Conservation (phyloP, 805 yeast species). For the Zygoascus tannicola region DNA sequence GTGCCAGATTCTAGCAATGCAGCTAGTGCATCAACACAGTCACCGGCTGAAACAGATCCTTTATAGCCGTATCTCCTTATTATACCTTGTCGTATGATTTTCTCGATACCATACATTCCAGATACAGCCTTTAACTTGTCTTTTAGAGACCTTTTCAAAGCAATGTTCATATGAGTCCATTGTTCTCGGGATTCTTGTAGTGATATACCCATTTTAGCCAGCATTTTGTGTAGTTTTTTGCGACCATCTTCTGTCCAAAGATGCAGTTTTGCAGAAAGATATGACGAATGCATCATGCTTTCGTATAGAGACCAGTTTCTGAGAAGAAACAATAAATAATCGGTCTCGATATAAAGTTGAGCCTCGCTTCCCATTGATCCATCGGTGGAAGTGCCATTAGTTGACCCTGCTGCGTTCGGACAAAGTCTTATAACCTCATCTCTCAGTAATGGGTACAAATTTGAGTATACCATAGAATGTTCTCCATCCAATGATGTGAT, state of each 20-base stretch:
- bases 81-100: slow-evolving; percentile 77
- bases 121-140: slow-evolving; percentile 60
- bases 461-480: slow-evolving; percentile 62
- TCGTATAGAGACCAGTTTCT: slow-evolving; percentile 93
- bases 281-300: slow-evolving; percentile 82
- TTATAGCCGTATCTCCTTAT: slow-evolving; percentile 78
- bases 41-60: slow-evolving; percentile 85
- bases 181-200: slow-evolving; percentile 79
- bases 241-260: slow-evolving; percentile 91
- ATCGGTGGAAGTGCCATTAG: background rate
- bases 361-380: slow-evolving; percentile 19
- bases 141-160: slow-evolving; percentile 64
- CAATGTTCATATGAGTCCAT: slow-evolving; percentile 84
- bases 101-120: slow-evolving; percentile 71
- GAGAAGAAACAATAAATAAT: slow-evolving; percentile 73
- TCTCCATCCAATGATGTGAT: slow-evolving; percentile 68
- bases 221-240: slow-evolving; percentile 75
- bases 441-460: slow-evolving; percentile 59
- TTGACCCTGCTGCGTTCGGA: slow-evolving; percentile 26
- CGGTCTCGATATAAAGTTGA: slow-evolving; percentile 60
- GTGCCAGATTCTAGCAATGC: slow-evolving; percentile 59
- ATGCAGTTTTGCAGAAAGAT: slow-evolving; percentile 75
- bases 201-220: slow-evolving; percentile 94
- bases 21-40: slow-evolving; percentile 79
- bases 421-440: slow-evolving; percentile 72